Percentiles rank a stretch among this genome's conserved stretches.
Conservation (phyloP, 2,329 filamentous ascomycete species). For the Magnaporthiopsis poae region DNA sequence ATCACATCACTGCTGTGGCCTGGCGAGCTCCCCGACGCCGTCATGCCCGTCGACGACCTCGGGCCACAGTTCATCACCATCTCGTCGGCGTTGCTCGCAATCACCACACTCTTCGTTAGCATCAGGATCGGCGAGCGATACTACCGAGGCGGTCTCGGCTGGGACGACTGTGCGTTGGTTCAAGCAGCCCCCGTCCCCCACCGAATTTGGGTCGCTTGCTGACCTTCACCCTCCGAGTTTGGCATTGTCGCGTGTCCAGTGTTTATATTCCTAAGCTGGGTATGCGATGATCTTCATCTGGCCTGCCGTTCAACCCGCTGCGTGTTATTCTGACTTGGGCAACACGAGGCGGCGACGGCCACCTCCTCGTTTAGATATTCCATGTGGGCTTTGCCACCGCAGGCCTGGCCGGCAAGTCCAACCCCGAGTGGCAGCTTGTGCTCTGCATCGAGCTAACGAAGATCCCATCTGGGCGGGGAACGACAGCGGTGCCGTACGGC, state of each 20-base stretch:
- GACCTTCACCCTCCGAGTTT: background rate
- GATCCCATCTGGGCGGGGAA: background rate
- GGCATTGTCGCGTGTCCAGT: background rate
- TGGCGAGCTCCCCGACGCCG: too few species aligned
- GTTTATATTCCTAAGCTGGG: conserved; percentile 5
- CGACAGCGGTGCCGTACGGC: background rate
- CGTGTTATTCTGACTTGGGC: too few species aligned
- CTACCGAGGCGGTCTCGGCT: background rate
- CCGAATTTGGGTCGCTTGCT: background rate
- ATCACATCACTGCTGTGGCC: too few species aligned
- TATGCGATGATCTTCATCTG: background rate
- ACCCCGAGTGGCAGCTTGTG: too few species aligned
- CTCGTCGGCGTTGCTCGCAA: background rate
- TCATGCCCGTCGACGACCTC: background rate
- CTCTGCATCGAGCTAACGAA: background rate
- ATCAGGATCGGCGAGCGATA: background rate
- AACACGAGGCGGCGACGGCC: too few species aligned
- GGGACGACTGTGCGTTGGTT: background rate
- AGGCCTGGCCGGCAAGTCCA: background rate
- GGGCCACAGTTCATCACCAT: background rate
- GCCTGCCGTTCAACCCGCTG: too few species aligned
- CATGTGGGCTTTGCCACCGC: background rate
- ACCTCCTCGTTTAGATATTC: background rate
- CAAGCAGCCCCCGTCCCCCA: background rate
- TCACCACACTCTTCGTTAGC: background rate